Conservation (phyloP, 345 rosid genomes). For the Punica granatum region DNA sequence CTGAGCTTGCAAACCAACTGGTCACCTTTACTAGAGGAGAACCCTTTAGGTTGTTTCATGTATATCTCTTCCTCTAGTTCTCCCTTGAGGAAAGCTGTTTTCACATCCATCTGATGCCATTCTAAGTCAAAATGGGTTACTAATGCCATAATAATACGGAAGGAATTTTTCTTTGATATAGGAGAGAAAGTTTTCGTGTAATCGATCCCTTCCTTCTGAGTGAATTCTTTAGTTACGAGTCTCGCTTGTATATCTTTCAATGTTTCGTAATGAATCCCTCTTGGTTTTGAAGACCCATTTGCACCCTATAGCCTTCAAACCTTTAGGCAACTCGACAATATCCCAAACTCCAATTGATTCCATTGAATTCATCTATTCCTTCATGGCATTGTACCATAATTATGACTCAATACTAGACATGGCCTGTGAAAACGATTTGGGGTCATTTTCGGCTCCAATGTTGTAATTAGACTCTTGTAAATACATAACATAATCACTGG, state of each 20-base stretch:
- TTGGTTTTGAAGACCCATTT: background rate
- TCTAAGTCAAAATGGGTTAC: background rate
- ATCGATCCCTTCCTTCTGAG: background rate
- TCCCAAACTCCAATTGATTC: background rate
- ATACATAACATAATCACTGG: background rate
- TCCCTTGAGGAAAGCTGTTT: background rate
- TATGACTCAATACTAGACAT: background rate
- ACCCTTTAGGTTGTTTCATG: background rate
- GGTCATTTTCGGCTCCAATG: background rate
- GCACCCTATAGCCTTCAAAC: background rate
- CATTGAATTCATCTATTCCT: background rate
- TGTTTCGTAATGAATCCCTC: background rate
- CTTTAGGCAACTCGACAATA: background rate
- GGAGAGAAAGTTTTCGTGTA: background rate
- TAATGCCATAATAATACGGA: background rate
- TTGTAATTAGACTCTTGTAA: background rate
- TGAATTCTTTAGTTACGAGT: background rate
- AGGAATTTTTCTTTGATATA: background rate
- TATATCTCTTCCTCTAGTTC: background rate
- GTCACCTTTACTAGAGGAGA: background rate
- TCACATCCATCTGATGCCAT: background rate
- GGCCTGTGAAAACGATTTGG: background rate
- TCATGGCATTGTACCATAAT: background rate
- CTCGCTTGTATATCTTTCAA: background rate
- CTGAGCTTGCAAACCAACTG: background rate